Evolutionary conservation across 331 rosid genomes (phyloP).

Genomic region (Spiraea crenata): DNA sequence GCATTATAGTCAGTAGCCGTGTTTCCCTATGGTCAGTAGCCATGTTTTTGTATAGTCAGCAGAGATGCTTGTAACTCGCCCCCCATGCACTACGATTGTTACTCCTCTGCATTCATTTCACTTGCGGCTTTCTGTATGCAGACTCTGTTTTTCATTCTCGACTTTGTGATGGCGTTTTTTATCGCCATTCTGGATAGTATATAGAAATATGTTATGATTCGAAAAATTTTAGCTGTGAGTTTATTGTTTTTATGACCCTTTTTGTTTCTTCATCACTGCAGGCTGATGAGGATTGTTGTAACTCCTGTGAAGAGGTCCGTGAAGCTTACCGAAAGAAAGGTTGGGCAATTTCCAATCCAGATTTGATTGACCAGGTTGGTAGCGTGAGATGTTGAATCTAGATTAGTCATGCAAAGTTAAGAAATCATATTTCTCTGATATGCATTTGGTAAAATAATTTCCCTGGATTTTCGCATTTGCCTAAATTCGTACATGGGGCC

Average conservation of each 20-base stretch:
- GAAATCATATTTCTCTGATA: not conserved
- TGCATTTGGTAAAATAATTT: not conserved
- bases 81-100: not conserved
- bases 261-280: constrained; percentile 24
- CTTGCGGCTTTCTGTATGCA: not conserved
- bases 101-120: not conserved
- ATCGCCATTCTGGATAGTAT: not conserved
- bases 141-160: not conserved
- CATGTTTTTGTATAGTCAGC: no score
- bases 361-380: constrained; percentile 84
- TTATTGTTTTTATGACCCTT: constrained; percentile 2
- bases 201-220: not conserved
- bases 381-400: constrained; percentile 17
- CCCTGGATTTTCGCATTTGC: not conserved
- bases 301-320: constrained; percentile 90
- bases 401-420: not conserved
- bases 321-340: constrained; percentile 95
- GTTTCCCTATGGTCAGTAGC: not conserved
- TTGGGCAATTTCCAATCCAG: constrained; percentile 89
- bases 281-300: constrained; percentile 87
- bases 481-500: not conserved
- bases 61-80: not conserved
- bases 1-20: not conserved
- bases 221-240: not conserved
- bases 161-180: not conserved